Percentiles rank a stretch among this genome's conserved stretches.
These are phyloP conservation scores for Candida endomychidarum DNA, from an alignment of 805 yeast species.

Conservation along the genomic window DNA sequence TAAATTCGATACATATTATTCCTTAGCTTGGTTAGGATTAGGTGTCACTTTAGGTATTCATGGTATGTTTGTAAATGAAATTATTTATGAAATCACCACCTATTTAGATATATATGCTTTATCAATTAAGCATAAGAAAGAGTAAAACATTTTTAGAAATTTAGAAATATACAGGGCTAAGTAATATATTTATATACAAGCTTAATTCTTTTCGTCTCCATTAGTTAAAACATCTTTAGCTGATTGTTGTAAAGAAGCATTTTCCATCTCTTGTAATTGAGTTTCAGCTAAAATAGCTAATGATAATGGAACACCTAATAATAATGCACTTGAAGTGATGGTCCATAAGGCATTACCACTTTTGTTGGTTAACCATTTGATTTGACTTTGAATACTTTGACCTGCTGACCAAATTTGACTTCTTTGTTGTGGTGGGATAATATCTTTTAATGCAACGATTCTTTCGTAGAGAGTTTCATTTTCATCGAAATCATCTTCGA, in stretches of 20 bases:
- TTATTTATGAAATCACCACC: conserved; percentile 74
- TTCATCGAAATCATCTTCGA: conserved; percentile 74
- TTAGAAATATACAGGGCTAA: conserved; percentile 2
- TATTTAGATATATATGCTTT: conserved; percentile 85
- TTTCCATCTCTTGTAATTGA: conserved; percentile 92
- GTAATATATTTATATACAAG: conserved; percentile 16
- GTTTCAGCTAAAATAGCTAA: conserved; percentile 89
- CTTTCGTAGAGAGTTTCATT: conserved; percentile 87
- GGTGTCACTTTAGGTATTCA: conserved; percentile 69
- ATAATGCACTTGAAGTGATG: conserved; percentile 74
- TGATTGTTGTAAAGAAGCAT: conserved; percentile 76
- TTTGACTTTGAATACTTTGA: conserved; percentile 22
- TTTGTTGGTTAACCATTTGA: conserved; percentile 50
- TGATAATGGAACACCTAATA: conserved; percentile 91
- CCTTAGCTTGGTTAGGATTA: conserved; percentile 63
- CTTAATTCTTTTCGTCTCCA: conserved; percentile 49
- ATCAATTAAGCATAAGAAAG: conserved; percentile 75
- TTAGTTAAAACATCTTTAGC: conserved; percentile 74
- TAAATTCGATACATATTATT: conserved; percentile 43
- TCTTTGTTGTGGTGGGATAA: conserved; percentile 87
- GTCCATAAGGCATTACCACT: conserved; percentile 85
- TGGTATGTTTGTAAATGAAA: conserved; percentile 69
- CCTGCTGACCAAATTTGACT: conserved; percentile 38
- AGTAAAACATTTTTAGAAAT: conserved; percentile 16
- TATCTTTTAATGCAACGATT: conserved; percentile 86